phyloP scores from a whole-genome alignment of 2,329 filamentous ascomycete species.

The Pseudogymnoascus sp. region DNA sequence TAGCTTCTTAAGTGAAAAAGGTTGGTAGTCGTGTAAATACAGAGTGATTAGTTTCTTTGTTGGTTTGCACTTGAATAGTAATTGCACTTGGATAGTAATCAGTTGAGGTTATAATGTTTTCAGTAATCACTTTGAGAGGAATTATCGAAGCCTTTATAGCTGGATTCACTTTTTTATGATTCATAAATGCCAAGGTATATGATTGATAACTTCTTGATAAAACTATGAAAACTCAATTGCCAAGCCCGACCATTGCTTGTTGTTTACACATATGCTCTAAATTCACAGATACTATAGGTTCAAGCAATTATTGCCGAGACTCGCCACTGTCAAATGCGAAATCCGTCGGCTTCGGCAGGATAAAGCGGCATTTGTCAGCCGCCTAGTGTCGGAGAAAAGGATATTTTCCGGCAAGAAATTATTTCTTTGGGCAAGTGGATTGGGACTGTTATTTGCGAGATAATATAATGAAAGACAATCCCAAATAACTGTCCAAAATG shows the following conservation, averaged over 20 bases:
- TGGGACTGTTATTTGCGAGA: neutral
- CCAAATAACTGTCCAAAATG: neutral
- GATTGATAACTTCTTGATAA: neutral
- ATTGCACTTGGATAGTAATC: neutral
- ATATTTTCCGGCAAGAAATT: neutral
- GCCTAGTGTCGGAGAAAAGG: neutral
- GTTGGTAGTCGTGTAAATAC: neutral
- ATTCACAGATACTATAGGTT: neutral
- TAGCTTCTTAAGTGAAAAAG: constrained; percentile 4
- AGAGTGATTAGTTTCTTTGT: constrained; percentile 8
- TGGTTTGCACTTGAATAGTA: neutral
- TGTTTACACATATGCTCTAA: constrained; percentile 4
- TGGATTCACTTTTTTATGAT: constrained; percentile 1
- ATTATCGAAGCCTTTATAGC: neutral
- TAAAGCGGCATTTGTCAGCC: neutral
- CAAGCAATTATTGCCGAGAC: constrained; percentile 1
- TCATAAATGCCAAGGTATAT: neutral
- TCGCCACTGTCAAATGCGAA: neutral
- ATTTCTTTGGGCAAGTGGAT: neutral
- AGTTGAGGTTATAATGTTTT: neutral
- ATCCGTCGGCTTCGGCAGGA: neutral
- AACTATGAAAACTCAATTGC: neutral
- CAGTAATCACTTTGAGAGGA: neutral
- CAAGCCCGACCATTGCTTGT: neutral
- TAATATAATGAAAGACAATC: neutral